These are phyloP conservation scores for Gossypium davidsonii DNA, from an alignment of 441 rosid genomes.

Conservation along the genomic window DNA sequence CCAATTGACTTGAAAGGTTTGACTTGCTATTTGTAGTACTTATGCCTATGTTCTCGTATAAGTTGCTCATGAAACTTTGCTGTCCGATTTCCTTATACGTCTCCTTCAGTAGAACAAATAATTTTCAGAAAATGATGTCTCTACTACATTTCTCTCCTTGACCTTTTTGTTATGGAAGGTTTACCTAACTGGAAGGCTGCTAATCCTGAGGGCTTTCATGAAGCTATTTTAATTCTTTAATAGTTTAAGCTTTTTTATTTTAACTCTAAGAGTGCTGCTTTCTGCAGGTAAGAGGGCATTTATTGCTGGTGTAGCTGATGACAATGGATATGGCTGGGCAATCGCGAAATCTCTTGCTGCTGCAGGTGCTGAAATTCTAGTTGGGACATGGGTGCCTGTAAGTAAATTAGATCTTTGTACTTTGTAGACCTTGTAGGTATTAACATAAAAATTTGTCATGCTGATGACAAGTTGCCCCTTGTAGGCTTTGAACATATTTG, in stretches of 20 bases:
- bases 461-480: background rate
- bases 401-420: constrained; percentile 18
- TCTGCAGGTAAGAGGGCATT: constrained; percentile 75
- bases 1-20: constrained; percentile 82
- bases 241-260: background rate
- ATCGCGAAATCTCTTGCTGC: constrained; percentile 96
- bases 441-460: background rate
- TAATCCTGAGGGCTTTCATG: background rate
- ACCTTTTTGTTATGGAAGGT: background rate
- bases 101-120: background rate
- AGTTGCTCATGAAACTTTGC: background rate
- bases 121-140: background rate
- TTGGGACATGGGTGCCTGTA: constrained; percentile 99
- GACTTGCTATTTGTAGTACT: background rate
- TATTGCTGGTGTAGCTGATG: constrained; percentile 53
- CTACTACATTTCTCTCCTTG: background rate
- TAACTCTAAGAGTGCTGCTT: background rate
- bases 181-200: background rate
- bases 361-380: constrained; percentile 90
- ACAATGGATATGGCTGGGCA: constrained; percentile 75
- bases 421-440: background rate
- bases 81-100: background rate
- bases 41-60: background rate
- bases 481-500: constrained; percentile 27
- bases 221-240: background rate